Base-by-base conservation (phyloP, 2,329 filamentous ascomycete species). In the Nemania bipapillata region DNA sequence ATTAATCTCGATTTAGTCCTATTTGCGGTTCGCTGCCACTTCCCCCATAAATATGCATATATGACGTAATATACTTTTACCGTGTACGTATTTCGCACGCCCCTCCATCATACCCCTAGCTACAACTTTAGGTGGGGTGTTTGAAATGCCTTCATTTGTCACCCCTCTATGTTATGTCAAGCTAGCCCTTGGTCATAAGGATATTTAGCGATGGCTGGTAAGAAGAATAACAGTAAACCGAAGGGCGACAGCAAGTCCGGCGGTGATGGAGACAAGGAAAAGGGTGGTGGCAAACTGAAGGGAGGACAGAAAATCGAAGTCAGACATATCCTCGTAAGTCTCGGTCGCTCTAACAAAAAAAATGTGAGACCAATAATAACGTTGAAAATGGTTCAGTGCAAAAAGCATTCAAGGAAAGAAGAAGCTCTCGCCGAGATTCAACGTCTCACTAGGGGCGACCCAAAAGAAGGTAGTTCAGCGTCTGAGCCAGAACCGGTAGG, bases 381-480 rank as follows among this genome's bases (percentile, higher is more conserved):
- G 42, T 50, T 15, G 30, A 32, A 17, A 59, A 24, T 40, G 50
- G 6, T 30, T 17, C 55, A 90, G 82, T 94, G 92, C 75, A 90
- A 90, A 77, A 94, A 94, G 77, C 89, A 93, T 77, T 81, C 83
- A n/a, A 92, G 90, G 79, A 94, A 93, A 77, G 91, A 93, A 76
- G 90, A 93, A 77, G 92, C 92, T 0, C 78, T 93, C 17, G 86
- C 86, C 65, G 91, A 92, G 80, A 80, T 94, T 59, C 68, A 70
- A 24, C 68, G 68, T 40, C 68, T 70, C 20, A 68, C 68, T 12
- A 62, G 68, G n/a, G 68, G 68, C 37, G 68, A 70, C 1, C 64
- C 68, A 7, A 64, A 67, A 55, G 68, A 70, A 40, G 65, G 59
- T 22, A 40, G 15, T 52, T 7, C 60, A n/a, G 28, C 32, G 45